These are phyloP conservation scores for Nemania diffusa DNA, from an alignment of 2,329 filamentous ascomycete species.

Conservation along the genomic window DNA sequence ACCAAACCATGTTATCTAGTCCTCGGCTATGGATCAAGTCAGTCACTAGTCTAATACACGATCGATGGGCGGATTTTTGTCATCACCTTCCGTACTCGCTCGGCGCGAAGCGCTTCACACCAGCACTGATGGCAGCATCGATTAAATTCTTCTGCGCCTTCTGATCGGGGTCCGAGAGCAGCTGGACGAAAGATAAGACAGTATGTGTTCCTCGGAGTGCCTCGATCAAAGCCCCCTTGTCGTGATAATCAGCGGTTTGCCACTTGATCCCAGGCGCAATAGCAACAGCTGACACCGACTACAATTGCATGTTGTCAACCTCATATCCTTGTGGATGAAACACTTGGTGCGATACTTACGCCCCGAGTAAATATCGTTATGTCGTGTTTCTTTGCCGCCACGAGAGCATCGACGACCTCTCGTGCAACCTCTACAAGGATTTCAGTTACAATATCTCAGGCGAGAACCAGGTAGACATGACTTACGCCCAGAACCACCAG, in stretches of 20 bases:
- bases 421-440: slow-evolving; percentile 59
- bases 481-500: slow-evolving; percentile 58
- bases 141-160: slow-evolving; percentile 66
- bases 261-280: slow-evolving; percentile 50
- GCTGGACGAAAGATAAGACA: slow-evolving; percentile 62
- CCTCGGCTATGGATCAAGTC: slow-evolving; percentile 15
- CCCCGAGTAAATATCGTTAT: slow-evolving; percentile 62
- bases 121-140: slow-evolving; percentile 67
- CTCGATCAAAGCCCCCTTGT: slow-evolving; percentile 51
- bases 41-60: neutral
- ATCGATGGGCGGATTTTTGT: too few species aligned
- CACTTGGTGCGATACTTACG: slow-evolving; percentile 43
- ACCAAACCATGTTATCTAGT: slow-evolving; percentile 56
- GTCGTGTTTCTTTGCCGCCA: slow-evolving; percentile 61
- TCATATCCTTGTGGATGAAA: neutral
- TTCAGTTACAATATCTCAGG: neutral
- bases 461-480: neutral
- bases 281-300: slow-evolving; percentile 41
- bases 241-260: slow-evolving; percentile 57
- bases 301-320: slow-evolving; percentile 4
- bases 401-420: slow-evolving; percentile 62
- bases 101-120: slow-evolving; percentile 70
- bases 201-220: slow-evolving; percentile 61
- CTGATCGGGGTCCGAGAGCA: slow-evolving; percentile 48
- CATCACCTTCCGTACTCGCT: slow-evolving; percentile 63